phyloP scores from a whole-genome alignment of 2,329 filamentous ascomycete species.

The Trichoderma polysporum region DNA sequence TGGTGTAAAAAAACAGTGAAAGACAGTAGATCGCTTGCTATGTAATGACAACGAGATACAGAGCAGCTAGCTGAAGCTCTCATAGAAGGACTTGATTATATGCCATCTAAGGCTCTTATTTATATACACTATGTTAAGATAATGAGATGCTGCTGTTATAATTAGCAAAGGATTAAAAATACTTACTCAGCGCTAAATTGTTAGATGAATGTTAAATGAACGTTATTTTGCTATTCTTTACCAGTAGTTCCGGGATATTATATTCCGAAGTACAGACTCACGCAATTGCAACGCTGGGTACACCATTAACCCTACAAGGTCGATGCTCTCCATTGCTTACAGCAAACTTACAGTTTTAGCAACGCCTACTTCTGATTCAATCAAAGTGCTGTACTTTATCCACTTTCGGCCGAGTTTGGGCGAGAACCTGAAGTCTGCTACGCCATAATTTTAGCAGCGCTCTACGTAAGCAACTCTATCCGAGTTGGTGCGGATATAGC shows the following conservation, averaged over 20 bases:
- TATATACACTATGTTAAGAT: not conserved
- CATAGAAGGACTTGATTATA: not conserved
- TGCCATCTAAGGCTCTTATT: not conserved
- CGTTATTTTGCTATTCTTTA: not conserved
- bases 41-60: not conserved
- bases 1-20: not conserved
- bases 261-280: no score
- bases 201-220: not conserved
- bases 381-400: not conserved
- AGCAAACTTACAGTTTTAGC: not conserved
- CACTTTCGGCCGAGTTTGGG: conserved; percentile 7
- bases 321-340: not conserved
- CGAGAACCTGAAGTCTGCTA: not conserved
- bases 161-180: not conserved
- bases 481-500: not conserved
- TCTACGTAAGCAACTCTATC: not conserved
- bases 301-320: not conserved
- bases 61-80: not conserved
- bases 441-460: not conserved
- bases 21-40: no score
- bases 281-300: not conserved
- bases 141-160: not conserved
- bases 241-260: not conserved
- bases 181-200: not conserved
- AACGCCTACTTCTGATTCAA: not conserved